Conservation (phyloP, 2,329 filamentous ascomycete genomes). For the Penicillium sp. region DNA sequence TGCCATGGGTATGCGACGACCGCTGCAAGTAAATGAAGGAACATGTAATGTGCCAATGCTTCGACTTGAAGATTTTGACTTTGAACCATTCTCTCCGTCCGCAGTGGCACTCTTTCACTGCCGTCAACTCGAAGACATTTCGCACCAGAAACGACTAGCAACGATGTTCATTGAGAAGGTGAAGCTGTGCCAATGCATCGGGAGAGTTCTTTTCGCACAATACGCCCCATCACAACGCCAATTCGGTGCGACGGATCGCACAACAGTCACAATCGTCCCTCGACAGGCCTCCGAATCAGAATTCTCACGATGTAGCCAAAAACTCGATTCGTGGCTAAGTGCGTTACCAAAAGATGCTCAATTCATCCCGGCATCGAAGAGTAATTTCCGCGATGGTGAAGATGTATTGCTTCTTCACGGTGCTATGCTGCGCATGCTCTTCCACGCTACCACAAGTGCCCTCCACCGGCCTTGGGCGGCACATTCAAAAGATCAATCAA, state of each 20-base stretch:
- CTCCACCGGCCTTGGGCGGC: constrained; percentile 85
- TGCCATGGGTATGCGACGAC: constrained; percentile 84
- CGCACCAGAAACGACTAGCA: constrained; percentile 75
- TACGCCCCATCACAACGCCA: constrained; percentile 84
- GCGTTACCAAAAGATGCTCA: constrained; percentile 71
- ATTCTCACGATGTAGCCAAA: constrained; percentile 73
- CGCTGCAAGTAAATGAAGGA: constrained; percentile 85
- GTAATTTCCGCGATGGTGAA: constrained; percentile 57
- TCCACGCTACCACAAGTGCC: constrained; percentile 86
- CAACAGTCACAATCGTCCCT: constrained; percentile 79
- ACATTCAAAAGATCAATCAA: constrained; percentile 51
- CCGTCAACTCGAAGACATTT: constrained; percentile 69
- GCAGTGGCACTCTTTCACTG: constrained; percentile 67
- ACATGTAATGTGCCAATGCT: constrained; percentile 93
- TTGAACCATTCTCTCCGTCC: constrained; percentile 66
- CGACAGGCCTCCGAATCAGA: constrained; percentile 79
- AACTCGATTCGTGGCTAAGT: constrained; percentile 74
- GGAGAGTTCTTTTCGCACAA: constrained; percentile 81
- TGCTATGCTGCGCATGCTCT: constrained; percentile 87
- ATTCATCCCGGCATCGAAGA: constrained; percentile 66
- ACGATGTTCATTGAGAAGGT: constrained; percentile 87
- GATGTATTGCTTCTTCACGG: constrained; percentile 66
- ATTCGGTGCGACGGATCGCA: constrained; percentile 68
- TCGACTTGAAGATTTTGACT: constrained; percentile 77
- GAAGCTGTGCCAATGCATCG: constrained; percentile 83